Conservation (phyloP, 2,329 filamentous ascomycete genomes). For the Colletotrichum caudatum region DNA sequence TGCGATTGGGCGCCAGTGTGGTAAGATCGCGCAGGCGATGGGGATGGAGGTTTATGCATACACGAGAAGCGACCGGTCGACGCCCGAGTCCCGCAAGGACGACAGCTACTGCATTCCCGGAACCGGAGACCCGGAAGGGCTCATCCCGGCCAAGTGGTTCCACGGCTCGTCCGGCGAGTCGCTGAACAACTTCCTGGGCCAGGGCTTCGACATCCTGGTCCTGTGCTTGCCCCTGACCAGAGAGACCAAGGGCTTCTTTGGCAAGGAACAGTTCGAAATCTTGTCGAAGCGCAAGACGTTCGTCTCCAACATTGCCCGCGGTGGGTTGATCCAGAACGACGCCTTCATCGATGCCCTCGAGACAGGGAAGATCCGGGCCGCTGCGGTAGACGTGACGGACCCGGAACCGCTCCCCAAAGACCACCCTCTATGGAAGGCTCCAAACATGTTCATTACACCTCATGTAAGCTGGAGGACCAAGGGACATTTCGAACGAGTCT, state of each 20-base stretch:
- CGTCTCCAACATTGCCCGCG: conserved; percentile 75
- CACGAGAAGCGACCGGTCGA: conserved; percentile 70
- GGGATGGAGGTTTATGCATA: conserved; percentile 78
- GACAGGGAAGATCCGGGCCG: conserved; percentile 60
- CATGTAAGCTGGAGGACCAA: conserved; percentile 50
- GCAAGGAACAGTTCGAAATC: conserved; percentile 57
- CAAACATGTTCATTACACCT: conserved; percentile 70
- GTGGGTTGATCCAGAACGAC: conserved; percentile 53
- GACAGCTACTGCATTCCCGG: conserved; percentile 73
- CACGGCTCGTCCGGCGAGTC: conserved; percentile 49
- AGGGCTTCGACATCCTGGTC: conserved; percentile 59
- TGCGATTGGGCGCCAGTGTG: conserved; percentile 58
- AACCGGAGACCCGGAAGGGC: conserved; percentile 62
- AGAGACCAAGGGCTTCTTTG: conserved; percentile 56
- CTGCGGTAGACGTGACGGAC: conserved; percentile 78
- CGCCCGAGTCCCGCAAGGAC: conserved; percentile 69
- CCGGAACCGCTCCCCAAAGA: conserved; percentile 76
- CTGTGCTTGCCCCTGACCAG: conserved; percentile 57
- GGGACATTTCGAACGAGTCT: conserved; percentile 44
- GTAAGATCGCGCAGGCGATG: conserved; percentile 65
- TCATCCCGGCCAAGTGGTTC: conserved; percentile 58
- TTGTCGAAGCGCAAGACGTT: conserved; percentile 62
- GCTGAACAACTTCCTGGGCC: conserved; percentile 56
- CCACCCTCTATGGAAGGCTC: conserved; percentile 72
- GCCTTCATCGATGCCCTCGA: conserved; percentile 69